Evolutionary conservation across 148 eudicot genomes (phyloP), one percentile per base, ranked within the genome.

Genomic region (Silene latifolia): DNA sequence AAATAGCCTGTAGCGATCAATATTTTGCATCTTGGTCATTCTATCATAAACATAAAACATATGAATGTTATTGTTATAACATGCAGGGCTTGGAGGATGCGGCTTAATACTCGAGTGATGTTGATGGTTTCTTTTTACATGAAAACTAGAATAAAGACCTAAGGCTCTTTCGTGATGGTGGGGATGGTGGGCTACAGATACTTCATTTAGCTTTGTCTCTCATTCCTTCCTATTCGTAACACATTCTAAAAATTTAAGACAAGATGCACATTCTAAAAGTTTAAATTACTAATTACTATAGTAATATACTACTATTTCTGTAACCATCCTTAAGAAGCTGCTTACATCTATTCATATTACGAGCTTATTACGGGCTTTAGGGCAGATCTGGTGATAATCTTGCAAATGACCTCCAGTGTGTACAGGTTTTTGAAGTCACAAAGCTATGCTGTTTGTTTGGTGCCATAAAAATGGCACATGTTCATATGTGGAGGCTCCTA

Each of bases 61-160:
- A n/a, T n/a, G n/a, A n/a, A n/a, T n/a, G n/a, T n/a, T 51, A 25
- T 32, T 76, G 21, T 74, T 24, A 3, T 44, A 51, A 74, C 8
- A 42, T 78, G 71, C 67, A 94, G 98, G 98, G 90, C 46, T 94
- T 97, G 97, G 98, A 91, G 80, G 89, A 89, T 87, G n/a, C n/a
- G 98, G 98, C 75, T 79, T 94, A 68, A 87, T n/a, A 90, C 72
- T 97, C 91, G 77, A 91, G 81, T 75, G 90, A 84, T 85, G 95
- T 93, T 20, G 97, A 94, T 87, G 98, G 98, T 24, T 94, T 97
- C 29, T 90, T 89, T 82, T 90, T 94, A 86, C 93, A 91, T 72
- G 98, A 88, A 80, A 88, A 94, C 80, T 88, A 97, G 97, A 94
- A 90, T 79, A 85, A 82, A 82, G 97, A 94, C 85, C 82, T 94